Evolutionary conservation across 441 rosid genomes (phyloP), one percentile per base, ranked within the genome.

Genomic region (Brassica balearica): DNA sequence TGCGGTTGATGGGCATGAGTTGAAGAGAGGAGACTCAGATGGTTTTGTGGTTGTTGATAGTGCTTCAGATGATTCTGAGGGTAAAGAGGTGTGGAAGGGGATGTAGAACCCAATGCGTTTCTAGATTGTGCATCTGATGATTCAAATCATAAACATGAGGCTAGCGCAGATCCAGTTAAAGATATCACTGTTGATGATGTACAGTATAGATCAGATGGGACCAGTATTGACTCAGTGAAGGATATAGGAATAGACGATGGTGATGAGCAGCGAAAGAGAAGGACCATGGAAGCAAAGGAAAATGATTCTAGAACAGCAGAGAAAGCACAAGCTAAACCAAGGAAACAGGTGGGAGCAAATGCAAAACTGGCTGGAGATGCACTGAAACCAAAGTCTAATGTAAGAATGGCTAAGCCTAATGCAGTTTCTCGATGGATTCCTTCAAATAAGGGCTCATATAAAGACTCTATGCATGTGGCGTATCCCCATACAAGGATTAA

Each of bases 171-270:
- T 83, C 83, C 86, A 7, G 95, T 96, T 65, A 96, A 96, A 84
- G 99, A 93, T 77, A 96, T 96, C 75, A 85, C 88, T 51, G 91
- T 96, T 68, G 99, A 92, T 85, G 98, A 88, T 88, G 99, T 91
- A 71, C 89, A 87, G 80, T 93, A 90, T 83, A 85, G 81, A 68
- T 77, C 87, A 11, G 85, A 86, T 68, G 84, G 86, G 72, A 69
- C 84, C 76, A 89, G 77, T 83, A 73, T 83, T 71, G 80, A 86
- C 81, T 77, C 84, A 22, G 97, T 92, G 86, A 95, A 93, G 85
- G 97, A 95, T 85, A 95, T 95, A 77, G 78, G 83, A 56, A 84
- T 95, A 76, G 99, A 95, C 87, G 84, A 91, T 87, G 96, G 97
- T 77, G 84, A 84, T 82, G 71, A 72, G 66, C 80, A 72, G 77